Conservation (phyloP, 2,329 filamentous ascomycete species). For the Juglanconis oblonga region DNA sequence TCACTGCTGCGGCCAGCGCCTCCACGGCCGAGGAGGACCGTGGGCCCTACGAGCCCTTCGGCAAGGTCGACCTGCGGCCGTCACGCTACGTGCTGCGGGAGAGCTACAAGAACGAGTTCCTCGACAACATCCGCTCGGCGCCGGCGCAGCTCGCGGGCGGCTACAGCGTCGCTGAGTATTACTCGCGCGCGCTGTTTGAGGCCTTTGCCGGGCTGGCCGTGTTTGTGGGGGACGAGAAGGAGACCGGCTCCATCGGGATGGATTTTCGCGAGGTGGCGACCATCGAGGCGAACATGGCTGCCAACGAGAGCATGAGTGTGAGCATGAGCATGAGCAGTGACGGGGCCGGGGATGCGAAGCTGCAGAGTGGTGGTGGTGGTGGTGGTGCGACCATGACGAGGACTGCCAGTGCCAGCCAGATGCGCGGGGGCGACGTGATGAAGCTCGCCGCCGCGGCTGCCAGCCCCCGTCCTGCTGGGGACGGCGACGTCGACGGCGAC, state of each 20-base stretch:
- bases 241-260: slow-evolving; percentile 32
- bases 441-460: neutral
- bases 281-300: slow-evolving; percentile 28
- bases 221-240: slow-evolving; percentile 77
- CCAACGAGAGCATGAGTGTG: neutral
- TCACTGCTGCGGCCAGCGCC: slow-evolving; percentile 33
- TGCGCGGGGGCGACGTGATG: neutral
- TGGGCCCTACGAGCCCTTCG: slow-evolving; percentile 85
- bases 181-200: slow-evolving; percentile 76
- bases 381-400: slow-evolving; percentile 21
- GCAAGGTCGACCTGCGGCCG: slow-evolving; percentile 65
- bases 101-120: slow-evolving; percentile 71
- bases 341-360: neutral
- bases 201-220: slow-evolving; percentile 87
- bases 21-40: slow-evolving; percentile 60
- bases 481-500: neutral
- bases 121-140: slow-evolving; percentile 66
- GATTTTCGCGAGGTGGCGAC: slow-evolving; percentile 33
- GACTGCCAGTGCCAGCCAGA: neutral
- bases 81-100: slow-evolving; percentile 69
- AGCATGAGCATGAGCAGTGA: neutral
- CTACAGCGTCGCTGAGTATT: slow-evolving; percentile 80
- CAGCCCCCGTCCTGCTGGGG: too few species aligned
- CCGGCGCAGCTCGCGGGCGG: slow-evolving; percentile 71
- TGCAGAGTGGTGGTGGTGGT: neutral